phyloP scores from a whole-genome alignment of 2,329 filamentous ascomycete genomes.

The Neofusicoccum parvum region DNA sequence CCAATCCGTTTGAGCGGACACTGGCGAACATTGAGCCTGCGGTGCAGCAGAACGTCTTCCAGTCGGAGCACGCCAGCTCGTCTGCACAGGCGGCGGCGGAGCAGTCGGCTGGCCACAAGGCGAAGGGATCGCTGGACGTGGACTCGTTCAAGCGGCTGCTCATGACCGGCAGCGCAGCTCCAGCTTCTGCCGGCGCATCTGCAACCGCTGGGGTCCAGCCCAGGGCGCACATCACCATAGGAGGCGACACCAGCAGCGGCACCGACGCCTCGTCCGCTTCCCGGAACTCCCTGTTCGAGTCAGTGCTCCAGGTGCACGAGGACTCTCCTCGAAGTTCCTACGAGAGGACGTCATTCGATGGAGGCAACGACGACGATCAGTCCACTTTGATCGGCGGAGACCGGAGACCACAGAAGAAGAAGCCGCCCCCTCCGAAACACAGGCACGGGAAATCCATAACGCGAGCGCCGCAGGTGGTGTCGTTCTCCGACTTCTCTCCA shows the following conservation, averaged over 20 bases:
- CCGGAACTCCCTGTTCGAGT: slow-evolving; percentile 61
- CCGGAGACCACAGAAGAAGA: slow-evolving; percentile 57
- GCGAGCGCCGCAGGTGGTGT: slow-evolving; percentile 43
- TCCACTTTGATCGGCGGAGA: slow-evolving; percentile 29
- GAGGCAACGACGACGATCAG: slow-evolving; percentile 46
- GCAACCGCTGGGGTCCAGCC: not conserved
- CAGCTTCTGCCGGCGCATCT: not conserved
- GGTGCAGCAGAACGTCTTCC: slow-evolving; percentile 17
- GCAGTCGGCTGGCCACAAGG: slow-evolving; percentile 3
- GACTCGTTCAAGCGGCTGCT: slow-evolving; percentile 76
- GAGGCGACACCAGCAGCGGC: slow-evolving; percentile 52
- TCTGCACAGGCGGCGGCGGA: not conserved
- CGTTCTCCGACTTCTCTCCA: slow-evolving; percentile 37
- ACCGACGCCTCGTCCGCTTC: slow-evolving; percentile 63
- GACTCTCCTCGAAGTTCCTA: slow-evolving; percentile 63
- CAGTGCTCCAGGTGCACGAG: slow-evolving; percentile 43
- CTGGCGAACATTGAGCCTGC: slow-evolving; percentile 40
- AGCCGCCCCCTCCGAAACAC: slow-evolving; percentile 70
- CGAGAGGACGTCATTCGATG: slow-evolving; percentile 57
- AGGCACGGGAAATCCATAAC: slow-evolving; percentile 69
- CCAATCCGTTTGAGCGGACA: slow-evolving; percentile 43
- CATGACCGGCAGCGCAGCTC: slow-evolving; percentile 67
- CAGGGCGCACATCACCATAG: slow-evolving; percentile 25
- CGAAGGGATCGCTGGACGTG: slow-evolving; percentile 64
- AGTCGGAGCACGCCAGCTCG: slow-evolving; percentile 23